Conservation (phyloP, 306 rosid species). For the Dicorynia guianensis region DNA sequence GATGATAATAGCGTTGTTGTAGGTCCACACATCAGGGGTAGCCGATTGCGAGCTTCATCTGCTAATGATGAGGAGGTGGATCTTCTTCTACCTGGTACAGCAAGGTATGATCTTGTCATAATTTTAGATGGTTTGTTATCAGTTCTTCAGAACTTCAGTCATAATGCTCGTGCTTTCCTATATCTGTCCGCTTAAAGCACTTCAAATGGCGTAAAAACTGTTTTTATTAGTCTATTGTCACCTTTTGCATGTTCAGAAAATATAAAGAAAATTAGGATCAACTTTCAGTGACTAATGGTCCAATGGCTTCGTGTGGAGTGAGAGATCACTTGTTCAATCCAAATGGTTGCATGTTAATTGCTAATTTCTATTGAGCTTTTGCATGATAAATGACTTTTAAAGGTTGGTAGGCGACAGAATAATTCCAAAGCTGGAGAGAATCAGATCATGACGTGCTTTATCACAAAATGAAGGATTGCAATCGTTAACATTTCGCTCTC, state of each 20-base stretch:
- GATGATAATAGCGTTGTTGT: constrained; percentile 78
- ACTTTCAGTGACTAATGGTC: not conserved
- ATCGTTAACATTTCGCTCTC: not conserved
- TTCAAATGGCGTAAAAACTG: not conserved
- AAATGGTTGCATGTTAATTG: not conserved
- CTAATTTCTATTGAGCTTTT: not conserved
- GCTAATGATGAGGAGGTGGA: constrained; percentile 96
- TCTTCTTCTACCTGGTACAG: constrained; percentile 96
- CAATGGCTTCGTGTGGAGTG: not conserved
- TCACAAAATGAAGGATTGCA: constrained; percentile 11
- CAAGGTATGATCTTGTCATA: constrained; percentile 68
- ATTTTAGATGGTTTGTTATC: not conserved
- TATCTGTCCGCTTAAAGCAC: constrained; percentile 14
- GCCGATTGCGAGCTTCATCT: constrained; percentile 96
- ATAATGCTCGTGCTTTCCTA: constrained; percentile 3
- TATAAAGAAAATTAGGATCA: not conserved
- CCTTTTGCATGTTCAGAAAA: not conserved
- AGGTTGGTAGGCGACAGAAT: not conserved
- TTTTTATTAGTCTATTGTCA: not conserved
- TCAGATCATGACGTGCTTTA: not conserved
- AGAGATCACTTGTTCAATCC: not conserved
- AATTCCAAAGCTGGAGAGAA: not conserved
- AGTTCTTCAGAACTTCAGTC: constrained; percentile 4
- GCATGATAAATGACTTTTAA: not conserved
- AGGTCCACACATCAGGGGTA: constrained; percentile 94